Evolutionary conservation across 164 flowering plant genomes (phyloP), one percentile per base, ranked within the genome.

Genomic region (Berberis thunbergii): DNA sequence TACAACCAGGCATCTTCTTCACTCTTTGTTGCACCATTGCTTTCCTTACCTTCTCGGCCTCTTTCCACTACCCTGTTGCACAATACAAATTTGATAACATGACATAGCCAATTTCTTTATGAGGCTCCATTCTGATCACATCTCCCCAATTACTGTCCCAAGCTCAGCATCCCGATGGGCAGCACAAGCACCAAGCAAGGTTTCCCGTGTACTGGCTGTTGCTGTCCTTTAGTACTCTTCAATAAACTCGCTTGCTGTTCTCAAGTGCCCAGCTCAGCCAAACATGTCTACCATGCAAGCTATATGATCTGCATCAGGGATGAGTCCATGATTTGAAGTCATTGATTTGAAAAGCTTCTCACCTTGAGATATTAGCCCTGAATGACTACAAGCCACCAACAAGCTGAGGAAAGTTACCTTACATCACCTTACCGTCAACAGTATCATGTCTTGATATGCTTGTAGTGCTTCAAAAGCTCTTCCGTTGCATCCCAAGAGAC

Each of bases 401-500:
- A 84, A 41, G 42, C 86, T 85, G 50, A 83, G 69, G 76, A 79
- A 81, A 38, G 86, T 84, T 62, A 83, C 79, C 49, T 77, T 77
- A 58, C 83, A 85, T 7, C 85, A 85, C 56, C 57, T 74, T 46
- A 66, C 46, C 43, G 71, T 73, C 2, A 73, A 71, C 7, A 59
- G 54, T 6, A 77, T 59, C 89, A 83, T 78, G 62, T 77, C 64
- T 54, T 78, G 78, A 44, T 68, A 81, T 3, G 77, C 60, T 43
- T 41, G 45, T 3, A 81, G 45, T 53, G 86, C 91, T 71, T 81
- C 64, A 1, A 3, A 45, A 49, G 79, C 78, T 49, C 43, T 59
- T 2, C 91, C 91, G 65, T 79, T 41, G 86, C 76, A 70, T 87
- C 85, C 85, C 85, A 89, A 39, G 94, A 83, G 40, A 87, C 79